A percentile compares a stretch with the other conserved stretches of the same genome.
phyloP scores from a whole-genome alignment of 2,329 filamentous ascomycete genomes.

The Akanthomyces dipterigenus region DNA sequence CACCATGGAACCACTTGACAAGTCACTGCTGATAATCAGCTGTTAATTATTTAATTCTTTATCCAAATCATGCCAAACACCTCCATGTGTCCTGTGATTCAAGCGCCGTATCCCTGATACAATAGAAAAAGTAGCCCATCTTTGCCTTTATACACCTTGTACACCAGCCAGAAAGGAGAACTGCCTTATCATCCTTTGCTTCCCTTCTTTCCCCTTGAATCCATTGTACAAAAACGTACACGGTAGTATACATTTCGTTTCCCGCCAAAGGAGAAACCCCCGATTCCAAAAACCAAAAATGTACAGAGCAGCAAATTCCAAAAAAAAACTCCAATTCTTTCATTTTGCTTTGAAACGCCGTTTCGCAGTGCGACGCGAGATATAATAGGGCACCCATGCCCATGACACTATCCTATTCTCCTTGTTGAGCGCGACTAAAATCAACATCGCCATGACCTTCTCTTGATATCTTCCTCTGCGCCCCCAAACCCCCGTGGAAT shows the following conservation, averaged over 20 bases:
- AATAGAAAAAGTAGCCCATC: background rate
- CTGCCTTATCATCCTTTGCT: background rate
- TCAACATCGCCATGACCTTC: background rate
- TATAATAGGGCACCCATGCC: background rate
- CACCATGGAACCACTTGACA: background rate
- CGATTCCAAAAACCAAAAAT: background rate
- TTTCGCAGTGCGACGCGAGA: background rate
- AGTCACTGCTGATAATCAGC: background rate
- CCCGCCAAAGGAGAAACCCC: background rate
- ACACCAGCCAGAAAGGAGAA: background rate
- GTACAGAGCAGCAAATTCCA: constrained; percentile 2
- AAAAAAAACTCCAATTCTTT: background rate
- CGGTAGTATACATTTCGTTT: constrained; percentile 2
- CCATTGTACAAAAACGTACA: constrained; percentile 8
- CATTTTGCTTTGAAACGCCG: constrained; percentile 7
- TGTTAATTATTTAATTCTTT: constrained; percentile 3
- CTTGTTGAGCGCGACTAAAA: background rate
- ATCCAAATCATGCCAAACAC: constrained; percentile 9
- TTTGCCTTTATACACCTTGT: constrained; percentile 10
- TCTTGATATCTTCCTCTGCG: background rate
- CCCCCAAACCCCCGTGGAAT: background rate
- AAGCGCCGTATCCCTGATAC: constrained; percentile 6
- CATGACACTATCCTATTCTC: background rate
- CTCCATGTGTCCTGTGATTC: constrained; percentile 2
- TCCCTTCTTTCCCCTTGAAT: background rate